Conservation (phyloP, 1,284 basidiomycete genomes). For the Leccinum pachyderme region DNA sequence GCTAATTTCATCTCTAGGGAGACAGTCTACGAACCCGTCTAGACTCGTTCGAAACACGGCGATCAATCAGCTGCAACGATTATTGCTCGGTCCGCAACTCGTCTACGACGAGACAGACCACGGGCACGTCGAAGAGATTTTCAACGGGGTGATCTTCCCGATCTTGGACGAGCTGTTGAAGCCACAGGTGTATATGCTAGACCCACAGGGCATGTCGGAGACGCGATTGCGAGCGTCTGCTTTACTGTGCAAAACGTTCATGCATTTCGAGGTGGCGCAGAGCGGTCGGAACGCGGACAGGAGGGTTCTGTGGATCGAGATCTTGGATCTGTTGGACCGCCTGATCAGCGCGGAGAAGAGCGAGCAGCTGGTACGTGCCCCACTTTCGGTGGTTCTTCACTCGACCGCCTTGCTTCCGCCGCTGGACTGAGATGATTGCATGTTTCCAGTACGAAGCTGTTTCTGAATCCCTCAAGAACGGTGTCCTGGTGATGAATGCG, state of each 20-base stretch:
- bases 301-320: constrained; percentile 82
- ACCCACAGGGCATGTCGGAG: constrained; percentile 87
- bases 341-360: constrained; percentile 84
- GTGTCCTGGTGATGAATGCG: constrained; percentile 94
- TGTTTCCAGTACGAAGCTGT: constrained; percentile 83
- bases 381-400: background rate
- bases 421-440: constrained; percentile 7
- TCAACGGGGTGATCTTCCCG: constrained; percentile 90
- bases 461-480: constrained; percentile 96
- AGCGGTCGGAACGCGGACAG: constrained; percentile 67
- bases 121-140: constrained; percentile 75
- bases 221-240: constrained; percentile 86
- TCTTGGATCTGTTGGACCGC: constrained; percentile 89
- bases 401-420: background rate
- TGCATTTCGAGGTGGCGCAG: constrained; percentile 86
- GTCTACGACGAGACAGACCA: constrained; percentile 56
- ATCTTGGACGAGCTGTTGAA: constrained; percentile 90
- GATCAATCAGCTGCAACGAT: constrained; percentile 83
- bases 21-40: constrained; percentile 84
- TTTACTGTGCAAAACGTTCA: constrained; percentile 91
- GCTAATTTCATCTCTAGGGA: constrained; percentile 72
- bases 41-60: constrained; percentile 85
- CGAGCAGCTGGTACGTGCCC: constrained; percentile 79
- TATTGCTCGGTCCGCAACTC: constrained; percentile 80
- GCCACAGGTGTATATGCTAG: constrained; percentile 76